A percentile compares a stretch with the other conserved stretches of the same genome.
Evolutionary conservation across 179 eudicot species (phyloP).

Genomic region (Heliamphora pulchella): DNA sequence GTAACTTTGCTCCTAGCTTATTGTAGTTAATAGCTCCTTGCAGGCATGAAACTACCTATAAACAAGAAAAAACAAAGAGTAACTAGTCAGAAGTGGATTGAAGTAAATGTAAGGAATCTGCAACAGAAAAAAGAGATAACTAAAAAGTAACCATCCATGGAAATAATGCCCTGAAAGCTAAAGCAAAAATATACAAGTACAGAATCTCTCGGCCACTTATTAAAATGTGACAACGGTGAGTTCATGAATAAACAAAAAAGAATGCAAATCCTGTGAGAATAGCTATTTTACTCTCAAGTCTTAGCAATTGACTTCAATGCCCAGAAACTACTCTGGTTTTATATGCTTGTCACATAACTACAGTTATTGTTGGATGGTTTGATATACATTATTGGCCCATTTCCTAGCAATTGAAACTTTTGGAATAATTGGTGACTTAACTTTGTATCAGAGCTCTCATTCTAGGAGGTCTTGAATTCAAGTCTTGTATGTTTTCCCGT

Average conservation of each 20-base stretch:
- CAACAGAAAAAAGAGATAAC: not conserved
- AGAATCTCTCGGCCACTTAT: not conserved
- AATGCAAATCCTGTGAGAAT: not conserved
- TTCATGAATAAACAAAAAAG: not conserved
- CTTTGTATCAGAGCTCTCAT: no score
- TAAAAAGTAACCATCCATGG: not conserved
- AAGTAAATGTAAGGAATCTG: not conserved
- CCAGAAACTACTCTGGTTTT: not conserved
- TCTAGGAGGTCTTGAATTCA: no score
- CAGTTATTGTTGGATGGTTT: no score
- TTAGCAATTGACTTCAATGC: not conserved
- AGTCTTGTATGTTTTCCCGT: no score
- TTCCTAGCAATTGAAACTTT: no score
- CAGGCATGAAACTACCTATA: conserved; percentile 81
- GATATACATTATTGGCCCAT: no score
- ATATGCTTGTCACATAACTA: not conserved
- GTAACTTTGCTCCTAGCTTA: conserved; percentile 85
- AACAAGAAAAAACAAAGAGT: conserved; percentile 12
- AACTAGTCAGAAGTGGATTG: conserved; percentile 1
- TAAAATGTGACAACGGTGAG: not conserved
- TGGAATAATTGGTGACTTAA: no score
- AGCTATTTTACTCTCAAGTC: conserved; percentile 1
- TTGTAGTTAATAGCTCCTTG: conserved; percentile 79
- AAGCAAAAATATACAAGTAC: not conserved
- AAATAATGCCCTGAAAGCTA: no score